These are phyloP conservation scores for Coemansia sp. DNA, from an alignment of 192 early-diverging fungal species.

Conservation along the genomic window DNA sequence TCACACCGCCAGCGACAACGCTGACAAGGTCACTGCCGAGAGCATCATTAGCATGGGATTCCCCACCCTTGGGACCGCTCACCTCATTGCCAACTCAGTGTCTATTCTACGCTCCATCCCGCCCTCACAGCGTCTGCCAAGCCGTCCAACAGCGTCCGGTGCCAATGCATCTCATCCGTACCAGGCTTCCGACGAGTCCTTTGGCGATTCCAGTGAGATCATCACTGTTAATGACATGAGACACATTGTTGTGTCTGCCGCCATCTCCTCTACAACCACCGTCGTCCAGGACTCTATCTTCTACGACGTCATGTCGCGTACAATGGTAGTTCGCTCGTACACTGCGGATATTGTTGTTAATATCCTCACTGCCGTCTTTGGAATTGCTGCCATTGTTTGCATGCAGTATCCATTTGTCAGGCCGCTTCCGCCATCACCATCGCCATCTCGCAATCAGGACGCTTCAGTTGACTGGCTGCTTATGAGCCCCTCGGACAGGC, in stretches of 20 bases:
- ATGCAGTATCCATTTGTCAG: conserved; percentile 43
- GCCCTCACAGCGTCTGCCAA: conserved; percentile 36
- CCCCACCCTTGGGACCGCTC: conserved; percentile 52
- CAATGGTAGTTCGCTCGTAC: conserved; percentile 53
- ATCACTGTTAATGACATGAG: conserved; percentile 8
- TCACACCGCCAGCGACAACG: conserved; percentile 63
- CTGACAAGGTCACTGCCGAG: conserved; percentile 51
- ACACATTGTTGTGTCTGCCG: conserved; percentile 10
- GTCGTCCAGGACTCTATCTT: conserved; percentile 37
- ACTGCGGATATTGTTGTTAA: conserved; percentile 31
- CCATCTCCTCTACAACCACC: neutral
- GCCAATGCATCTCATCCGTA: neutral
- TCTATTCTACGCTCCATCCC: conserved; percentile 23
- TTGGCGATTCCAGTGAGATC: conserved; percentile 14
- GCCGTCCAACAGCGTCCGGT: conserved; percentile 6
- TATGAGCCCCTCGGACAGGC: conserved; percentile 15
- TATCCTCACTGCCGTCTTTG: conserved; percentile 26
- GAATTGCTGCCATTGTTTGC: conserved; percentile 23
- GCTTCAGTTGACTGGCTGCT: neutral
- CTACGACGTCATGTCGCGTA: conserved; percentile 40
- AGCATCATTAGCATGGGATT: conserved; percentile 71
- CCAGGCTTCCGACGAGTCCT: conserved; percentile 23
- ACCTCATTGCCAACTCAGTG: conserved; percentile 54
- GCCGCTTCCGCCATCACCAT: conserved; percentile 16
- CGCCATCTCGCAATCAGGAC: neutral